Conservation (phyloP, 352 stramenopile genomes). For the Pythium coloratum region DNA sequence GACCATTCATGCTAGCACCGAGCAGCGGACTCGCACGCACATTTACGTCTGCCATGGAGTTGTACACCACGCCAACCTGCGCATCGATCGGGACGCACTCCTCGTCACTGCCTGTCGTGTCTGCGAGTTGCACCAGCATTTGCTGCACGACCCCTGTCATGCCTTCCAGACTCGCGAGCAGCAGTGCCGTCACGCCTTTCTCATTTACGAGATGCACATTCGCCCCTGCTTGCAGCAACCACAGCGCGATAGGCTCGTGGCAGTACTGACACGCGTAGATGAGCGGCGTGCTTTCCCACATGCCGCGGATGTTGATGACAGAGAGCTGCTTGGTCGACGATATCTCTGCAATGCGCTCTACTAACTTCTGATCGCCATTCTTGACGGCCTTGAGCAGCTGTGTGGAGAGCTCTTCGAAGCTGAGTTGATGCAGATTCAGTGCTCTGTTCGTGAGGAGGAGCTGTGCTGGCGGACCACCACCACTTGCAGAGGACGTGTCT, state of each 20-base stretch:
- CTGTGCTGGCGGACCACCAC: slow-evolving; percentile 5
- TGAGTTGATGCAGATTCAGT: slow-evolving; percentile 23
- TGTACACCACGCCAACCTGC: slow-evolving; percentile 76
- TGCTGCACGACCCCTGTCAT: slow-evolving; percentile 44
- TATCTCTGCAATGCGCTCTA: slow-evolving; percentile 36
- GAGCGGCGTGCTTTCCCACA: slow-evolving; percentile 84
- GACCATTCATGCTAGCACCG: slow-evolving; percentile 73
- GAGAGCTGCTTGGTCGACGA: slow-evolving; percentile 5
- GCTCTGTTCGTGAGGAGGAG: slow-evolving; percentile 6
- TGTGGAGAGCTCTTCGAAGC: slow-evolving; percentile 50
- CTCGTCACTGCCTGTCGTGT: neutral
- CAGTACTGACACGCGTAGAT: slow-evolving; percentile 76
- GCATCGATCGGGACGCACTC: slow-evolving; percentile 30
- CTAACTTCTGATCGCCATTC: slow-evolving; percentile 42
- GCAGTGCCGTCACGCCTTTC: slow-evolving; percentile 63
- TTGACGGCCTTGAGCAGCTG: slow-evolving; percentile 72
- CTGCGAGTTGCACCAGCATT: slow-evolving; percentile 28
- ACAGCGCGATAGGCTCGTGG: slow-evolving; percentile 51
- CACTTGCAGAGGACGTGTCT: neutral
- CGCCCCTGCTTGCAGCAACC: slow-evolving; percentile 50
- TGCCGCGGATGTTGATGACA: slow-evolving; percentile 66
- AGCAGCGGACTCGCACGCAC: slow-evolving; percentile 56
- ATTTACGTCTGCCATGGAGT: slow-evolving; percentile 60
- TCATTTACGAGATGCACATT: slow-evolving; percentile 57
- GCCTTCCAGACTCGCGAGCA: slow-evolving; percentile 72